A percentile compares a stretch with the other conserved stretches of the same genome.
Evolutionary conservation across 371 early-diverging fungal genomes (phyloP).

Genomic region (Mortierella sp.): DNA sequence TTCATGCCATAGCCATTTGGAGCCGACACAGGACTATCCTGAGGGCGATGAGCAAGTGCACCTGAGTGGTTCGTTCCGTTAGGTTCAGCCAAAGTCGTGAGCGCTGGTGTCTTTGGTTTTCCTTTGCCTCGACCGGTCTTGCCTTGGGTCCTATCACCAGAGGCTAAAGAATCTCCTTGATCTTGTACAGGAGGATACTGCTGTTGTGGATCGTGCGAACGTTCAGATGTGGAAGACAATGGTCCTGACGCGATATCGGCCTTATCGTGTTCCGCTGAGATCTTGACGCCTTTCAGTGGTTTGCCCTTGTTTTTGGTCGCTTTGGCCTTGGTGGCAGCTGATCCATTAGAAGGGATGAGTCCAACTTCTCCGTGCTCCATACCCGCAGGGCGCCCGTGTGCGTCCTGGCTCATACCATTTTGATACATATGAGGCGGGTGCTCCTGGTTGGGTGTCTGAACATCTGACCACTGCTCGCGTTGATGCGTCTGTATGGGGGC

Average conservation of each 20-base stretch:
- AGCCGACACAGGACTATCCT: constrained; percentile 3
- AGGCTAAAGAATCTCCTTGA: not conserved
- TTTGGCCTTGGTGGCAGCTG: constrained; percentile 1
- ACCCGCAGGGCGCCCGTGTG: not conserved
- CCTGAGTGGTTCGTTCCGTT: not conserved
- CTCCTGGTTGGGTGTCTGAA: not conserved
- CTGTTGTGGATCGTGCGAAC: not conserved
- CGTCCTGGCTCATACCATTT: not conserved
- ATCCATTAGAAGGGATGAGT: not conserved
- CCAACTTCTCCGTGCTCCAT: constrained; percentile 5
- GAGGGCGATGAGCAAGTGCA: not conserved
- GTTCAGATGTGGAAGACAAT: not conserved
- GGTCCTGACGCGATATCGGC: not conserved
- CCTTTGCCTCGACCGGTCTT: not conserved
- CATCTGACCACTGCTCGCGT: constrained; percentile 2
- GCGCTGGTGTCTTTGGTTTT: not conserved
- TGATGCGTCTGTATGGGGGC: not conserved
- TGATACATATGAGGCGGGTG: constrained; percentile 1
- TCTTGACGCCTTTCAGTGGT: constrained; percentile 5
- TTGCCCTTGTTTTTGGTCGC: constrained; percentile 5
- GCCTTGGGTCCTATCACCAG: not conserved
- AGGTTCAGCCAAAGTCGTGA: constrained; percentile 6
- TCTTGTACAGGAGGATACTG: not conserved
- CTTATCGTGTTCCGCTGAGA: not conserved
- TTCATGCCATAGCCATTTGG: not conserved